Evolutionary conservation across 2,329 filamentous ascomycete species (phyloP), one percentile per base, ranked within the genome.

Genomic region (Trichophaea hybrida): DNA sequence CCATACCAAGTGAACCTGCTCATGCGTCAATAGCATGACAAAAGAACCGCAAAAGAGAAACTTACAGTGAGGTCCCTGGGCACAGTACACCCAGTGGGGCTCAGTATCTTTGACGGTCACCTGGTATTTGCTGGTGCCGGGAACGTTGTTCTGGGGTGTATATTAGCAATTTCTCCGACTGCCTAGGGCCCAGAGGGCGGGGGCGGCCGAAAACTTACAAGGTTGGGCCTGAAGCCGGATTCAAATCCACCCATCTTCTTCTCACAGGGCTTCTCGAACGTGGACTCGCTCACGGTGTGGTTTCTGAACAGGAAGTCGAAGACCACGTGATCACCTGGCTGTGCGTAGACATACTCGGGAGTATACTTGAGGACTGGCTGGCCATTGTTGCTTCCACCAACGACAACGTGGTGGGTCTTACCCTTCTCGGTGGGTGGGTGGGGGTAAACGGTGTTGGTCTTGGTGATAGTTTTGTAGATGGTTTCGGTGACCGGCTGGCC

Each of bases 281-380:
- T 59, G 10, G 71, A 72, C 63, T 76, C 73, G 0, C 75, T 76
- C 10, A 75, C 71, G 0, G 74, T 75, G 57, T 75, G 74, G 55
- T 75, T 75, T 67, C 77, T 78, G 6, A 75, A 75, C 63, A 76
- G 74, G 74, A 84, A 85, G 71, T 84, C 80, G 75, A 84, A 85
- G 73, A 83, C 80, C 10, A 85, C 76, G 74, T 81, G 77, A 67
- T 78, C 76, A 64, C 86, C 86, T 1, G 75, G 73, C n/a, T 73
- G 70, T 35, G 82, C 85, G 64, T 75, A 76, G 70, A 91, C 71
- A 68, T 78, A 82, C 66, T 84, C 76, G 44, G 86, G 86, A 64
- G 74, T 80, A 76, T 82, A 90, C 62, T 74, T 77, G 59, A 85
- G 73, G 51, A 74, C 74, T 12, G 60, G 40, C 33, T 50, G 40